Evolutionary conservation across 208 protist species (phyloP), one percentile per base, ranked within the genome.

Genomic region (Herpetomonas samuelpessoai): DNA sequence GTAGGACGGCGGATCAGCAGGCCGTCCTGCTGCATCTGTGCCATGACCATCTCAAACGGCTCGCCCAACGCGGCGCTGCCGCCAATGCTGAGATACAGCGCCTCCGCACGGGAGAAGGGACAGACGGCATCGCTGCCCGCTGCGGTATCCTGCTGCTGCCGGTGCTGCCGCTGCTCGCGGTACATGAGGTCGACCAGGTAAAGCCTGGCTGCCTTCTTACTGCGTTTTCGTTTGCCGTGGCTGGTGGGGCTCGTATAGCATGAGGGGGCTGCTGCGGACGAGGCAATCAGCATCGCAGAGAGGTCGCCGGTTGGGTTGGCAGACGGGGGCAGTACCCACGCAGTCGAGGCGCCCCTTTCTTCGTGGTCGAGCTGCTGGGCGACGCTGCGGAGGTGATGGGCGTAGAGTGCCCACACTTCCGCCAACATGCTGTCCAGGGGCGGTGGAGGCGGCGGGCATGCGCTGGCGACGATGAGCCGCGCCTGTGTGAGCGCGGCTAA

Each of bases 361-460:
- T 7, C 12, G 4, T 16, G 38, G 22, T 71, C 52, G 19, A 79
- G 31, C 12, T 73, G 64, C 21, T 55, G 48, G n/a, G 72, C 80
- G 24, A 74, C 49, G 12, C 57, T 65, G 50, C 73, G 71, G 6
- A 87, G 54, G 57, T 92, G 81, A 29, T 65, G 51, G 35, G 45
- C 57, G 55, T 92, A 92, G 26, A 51, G 59, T 19, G 53, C 28
- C 82, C 85, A 92, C 44, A 88, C 85, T 39, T 92, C 79, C 38
- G 78, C 74, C 7, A 68, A 58, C 48, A 82, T 60, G 21, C 48
- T 29, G 22, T 61, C 56, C 29, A 6, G 18, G 46, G 29, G 21
- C 35, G 14, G 35, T 14, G 35, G 18, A n/a, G 29, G 21, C 35
- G 14, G 35, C 35, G 35, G 14, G 21, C 21, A 44, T 45, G 19